Evolutionary conservation across 1,284 basidiomycete genomes (phyloP), one percentile per base, ranked within the genome.

Genomic region (Cutaneotrichosporon sp.): DNA sequence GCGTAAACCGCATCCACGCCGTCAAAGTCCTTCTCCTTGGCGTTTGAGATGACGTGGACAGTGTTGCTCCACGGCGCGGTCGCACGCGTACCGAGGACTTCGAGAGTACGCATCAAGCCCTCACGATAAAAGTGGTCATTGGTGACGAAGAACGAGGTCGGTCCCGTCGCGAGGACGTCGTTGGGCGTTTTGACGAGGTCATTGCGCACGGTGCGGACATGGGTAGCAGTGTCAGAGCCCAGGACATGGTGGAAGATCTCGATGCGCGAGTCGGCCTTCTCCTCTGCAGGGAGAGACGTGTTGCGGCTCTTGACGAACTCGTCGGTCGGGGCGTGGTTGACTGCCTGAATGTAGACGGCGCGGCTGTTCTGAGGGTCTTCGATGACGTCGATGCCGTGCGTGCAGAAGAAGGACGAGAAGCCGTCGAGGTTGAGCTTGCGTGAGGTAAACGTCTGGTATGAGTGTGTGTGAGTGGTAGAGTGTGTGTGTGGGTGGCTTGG

Each of bases 301-400:
- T 74, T 14, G 8, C 53, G 58, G 21, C 60, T n/a, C n/a, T 13
- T 22, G 5, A 49, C 49, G 47, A 55, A 53, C 52, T 26, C 38
- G 18, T 57, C 36, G 32, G 60, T 64, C 16, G 66, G 66, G 5
- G 42, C 40, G 62, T 76, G 74, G 64, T 76, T 76, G 34, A 76
- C 66, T 2, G 74, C 75, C 50, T 73, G 71, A 40, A 76, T 71
- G 70, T 72, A 76, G 47, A 73, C 40, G 1, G 63, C 58, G 2
- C 57, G 21, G 0, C 65, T 51, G 52, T 67, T 38, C 9, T 47
- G 5, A 5, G 70, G 69, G 65, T 72, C 70, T 50, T 51, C 36
- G 57, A 69, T 52, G 47, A 75, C 68, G 63, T 75, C 75, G 56
- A 76, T 70, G n/a, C 75, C 75, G 59, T 76, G 75, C 2, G 72